A percentile compares a stretch with the other conserved stretches of the same genome.
phyloP scores from a whole-genome alignment of 2,329 filamentous ascomycete species.

The Trichoderma cornu-damae region DNA sequence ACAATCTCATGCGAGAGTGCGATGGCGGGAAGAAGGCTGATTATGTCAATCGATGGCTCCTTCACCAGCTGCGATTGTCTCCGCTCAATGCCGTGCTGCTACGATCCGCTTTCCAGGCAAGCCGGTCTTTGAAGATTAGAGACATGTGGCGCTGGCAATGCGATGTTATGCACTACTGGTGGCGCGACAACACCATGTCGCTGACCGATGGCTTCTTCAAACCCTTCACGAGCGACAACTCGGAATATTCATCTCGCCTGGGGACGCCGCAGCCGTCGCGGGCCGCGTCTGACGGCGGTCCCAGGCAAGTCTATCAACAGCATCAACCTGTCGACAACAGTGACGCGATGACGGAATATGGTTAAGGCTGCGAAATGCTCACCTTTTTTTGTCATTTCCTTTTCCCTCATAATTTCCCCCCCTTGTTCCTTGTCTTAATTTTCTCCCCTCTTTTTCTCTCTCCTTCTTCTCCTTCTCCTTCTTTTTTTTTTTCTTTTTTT shows the following conservation, averaged over 20 bases:
- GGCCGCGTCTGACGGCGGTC: slow-evolving; percentile 27
- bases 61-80: slow-evolving; percentile 46
- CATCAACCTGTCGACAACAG: slow-evolving; percentile 14
- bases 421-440: too few species aligned
- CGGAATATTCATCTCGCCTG: slow-evolving; percentile 25
- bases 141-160: slow-evolving; percentile 35
- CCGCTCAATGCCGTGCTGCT: slow-evolving; percentile 43
- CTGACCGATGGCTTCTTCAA: slow-evolving; percentile 18
- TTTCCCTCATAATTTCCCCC: too few species aligned
- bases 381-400: not conserved
- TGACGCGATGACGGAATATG: slow-evolving; percentile 19
- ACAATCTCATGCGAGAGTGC: slow-evolving; percentile 37
- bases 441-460: not conserved
- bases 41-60: slow-evolving; percentile 48
- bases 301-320: not conserved
- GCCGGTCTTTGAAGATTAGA: slow-evolving; percentile 30
- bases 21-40: slow-evolving; percentile 38
- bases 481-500: not conserved
- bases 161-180: slow-evolving; percentile 38
- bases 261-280: slow-evolving; percentile 28
- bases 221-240: slow-evolving; percentile 24
- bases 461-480: not conserved
- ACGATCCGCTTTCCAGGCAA: slow-evolving; percentile 32
- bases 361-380: not conserved
- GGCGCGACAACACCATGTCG: slow-evolving; percentile 28